Evolutionary conservation across 805 yeast genomes (phyloP), one percentile per base, ranked within the genome.

Genomic region (Saturnispora quitensis): DNA sequence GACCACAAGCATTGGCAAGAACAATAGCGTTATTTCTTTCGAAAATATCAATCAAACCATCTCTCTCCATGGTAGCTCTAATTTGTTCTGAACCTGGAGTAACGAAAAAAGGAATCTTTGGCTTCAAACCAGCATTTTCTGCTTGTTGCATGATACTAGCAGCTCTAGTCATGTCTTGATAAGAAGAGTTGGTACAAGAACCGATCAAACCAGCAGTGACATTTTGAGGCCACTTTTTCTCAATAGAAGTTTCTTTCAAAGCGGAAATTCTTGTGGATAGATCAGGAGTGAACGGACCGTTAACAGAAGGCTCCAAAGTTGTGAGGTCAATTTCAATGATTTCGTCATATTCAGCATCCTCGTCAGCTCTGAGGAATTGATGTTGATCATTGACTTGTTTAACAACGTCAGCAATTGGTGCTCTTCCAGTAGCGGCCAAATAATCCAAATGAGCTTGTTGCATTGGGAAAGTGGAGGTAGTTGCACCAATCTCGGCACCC

Each of bases 401-500:
- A 57, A 96, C 97, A 61, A 84, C 81, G 57, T 87, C 84, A 54
- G 91, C 90, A 64, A 91, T 87, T 63, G 86, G 80, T 52, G 80
- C 77, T 76, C 98, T 86, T 61, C 81, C 82, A 54, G 98, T 91
- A 52, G 95, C 93, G 56, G 78, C 71, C 69, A 91, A 80, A 76
- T 90, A 91, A 59, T 84, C 86, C 68, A 74, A 81, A 87, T 87
- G 90, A 58, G 91, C 84, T 66, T 82, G 80, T 77, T 88, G 89
- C 87, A 78, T 89, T 69, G 98, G 98, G 95, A 90, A 90, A 55
- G 87, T 88, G 46, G 97, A 90, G 53, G 98, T 90, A 57, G 98
- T 90, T 55, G 97, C 97, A 75, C 98, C 98, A 62, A 90, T 89
- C 75, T 90, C 98, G 60, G 98, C 98, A 78, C 98, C 98, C 98